These are phyloP conservation scores for Penicillium turbatum DNA, from an alignment of 495 filamentous ascomycete species.

Conservation along the genomic window DNA sequence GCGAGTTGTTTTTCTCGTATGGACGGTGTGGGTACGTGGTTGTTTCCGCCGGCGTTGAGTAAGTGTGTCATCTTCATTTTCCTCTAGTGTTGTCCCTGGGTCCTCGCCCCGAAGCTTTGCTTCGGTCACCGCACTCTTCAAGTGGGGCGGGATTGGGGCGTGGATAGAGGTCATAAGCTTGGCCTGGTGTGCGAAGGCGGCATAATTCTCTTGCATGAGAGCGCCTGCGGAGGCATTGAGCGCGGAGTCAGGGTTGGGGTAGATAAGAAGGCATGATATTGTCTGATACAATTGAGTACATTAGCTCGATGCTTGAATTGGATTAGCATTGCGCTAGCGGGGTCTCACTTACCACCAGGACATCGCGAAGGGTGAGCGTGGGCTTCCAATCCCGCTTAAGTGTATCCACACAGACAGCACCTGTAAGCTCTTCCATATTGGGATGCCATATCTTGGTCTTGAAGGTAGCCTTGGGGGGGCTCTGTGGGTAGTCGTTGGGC, in stretches of 20 bases:
- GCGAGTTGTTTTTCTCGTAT: constrained; percentile 21
- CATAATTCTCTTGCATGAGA: constrained; percentile 60
- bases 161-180: constrained; percentile 66
- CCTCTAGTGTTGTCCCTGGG: constrained; percentile 20
- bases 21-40: constrained; percentile 16
- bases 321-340: background rate
- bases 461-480: constrained; percentile 64
- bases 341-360: constrained; percentile 49
- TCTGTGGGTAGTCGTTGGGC: constrained; percentile 59
- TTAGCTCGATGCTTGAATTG: constrained; percentile 5
- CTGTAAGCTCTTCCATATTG: constrained; percentile 63
- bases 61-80: constrained; percentile 17
- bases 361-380: constrained; percentile 57
- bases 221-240: constrained; percentile 62
- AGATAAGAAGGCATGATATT: constrained; percentile 66
- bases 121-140: constrained; percentile 45
- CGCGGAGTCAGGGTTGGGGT: constrained; percentile 67
- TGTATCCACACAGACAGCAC: constrained; percentile 68
- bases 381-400: constrained; percentile 66
- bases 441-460: constrained; percentile 69
- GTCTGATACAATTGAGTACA: constrained; percentile 36
- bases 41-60: constrained; percentile 24
- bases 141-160: constrained; percentile 48
- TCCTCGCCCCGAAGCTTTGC: constrained; percentile 61
- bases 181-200: constrained; percentile 56